Evolutionary conservation across 805 yeast genomes (phyloP).

Genomic region (Hanseniaspora lindneri): DNA sequence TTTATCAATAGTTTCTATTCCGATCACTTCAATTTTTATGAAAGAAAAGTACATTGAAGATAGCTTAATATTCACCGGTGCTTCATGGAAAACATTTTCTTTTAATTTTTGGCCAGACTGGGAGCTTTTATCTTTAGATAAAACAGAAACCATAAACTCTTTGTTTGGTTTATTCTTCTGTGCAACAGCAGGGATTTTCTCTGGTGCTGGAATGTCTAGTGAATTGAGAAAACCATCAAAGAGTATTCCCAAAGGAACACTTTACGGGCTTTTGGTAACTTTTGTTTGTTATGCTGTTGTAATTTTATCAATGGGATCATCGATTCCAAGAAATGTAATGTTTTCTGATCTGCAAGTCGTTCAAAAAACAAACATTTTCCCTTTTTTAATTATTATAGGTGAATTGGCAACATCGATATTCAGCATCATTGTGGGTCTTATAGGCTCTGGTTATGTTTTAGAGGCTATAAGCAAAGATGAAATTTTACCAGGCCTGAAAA

Average conservation of each 20-base stretch:
- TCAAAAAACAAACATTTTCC: constrained; percentile 64
- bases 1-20: constrained; percentile 67
- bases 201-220: constrained; percentile 98
- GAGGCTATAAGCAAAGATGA: constrained; percentile 85
- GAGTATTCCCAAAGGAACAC: constrained; percentile 87
- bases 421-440: constrained; percentile 87
- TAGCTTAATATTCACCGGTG: constrained; percentile 53
- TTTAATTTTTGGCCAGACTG: constrained; percentile 67
- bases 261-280: constrained; percentile 69
- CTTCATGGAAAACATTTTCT: constrained; percentile 51
- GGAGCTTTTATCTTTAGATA: constrained; percentile 59
- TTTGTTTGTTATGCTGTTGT: constrained; percentile 69
- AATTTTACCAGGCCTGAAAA: constrained; percentile 63
- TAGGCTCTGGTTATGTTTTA: constrained; percentile 85
- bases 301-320: constrained; percentile 63
- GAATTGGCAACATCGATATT: constrained; percentile 84
- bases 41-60: constrained; percentile 45
- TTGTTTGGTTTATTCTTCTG: constrained; percentile 94
- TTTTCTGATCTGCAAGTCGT: constrained; percentile 72
- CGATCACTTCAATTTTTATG: constrained; percentile 59
- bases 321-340: constrained; percentile 70
- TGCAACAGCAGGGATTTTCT: constrained; percentile 96
- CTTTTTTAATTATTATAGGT: constrained; percentile 65
- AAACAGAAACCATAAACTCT: constrained; percentile 65
- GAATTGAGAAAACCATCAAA: constrained; percentile 75